Evolutionary conservation across 2,329 filamentous ascomycete species (phyloP).

Genomic region (Tolypocladium album): DNA sequence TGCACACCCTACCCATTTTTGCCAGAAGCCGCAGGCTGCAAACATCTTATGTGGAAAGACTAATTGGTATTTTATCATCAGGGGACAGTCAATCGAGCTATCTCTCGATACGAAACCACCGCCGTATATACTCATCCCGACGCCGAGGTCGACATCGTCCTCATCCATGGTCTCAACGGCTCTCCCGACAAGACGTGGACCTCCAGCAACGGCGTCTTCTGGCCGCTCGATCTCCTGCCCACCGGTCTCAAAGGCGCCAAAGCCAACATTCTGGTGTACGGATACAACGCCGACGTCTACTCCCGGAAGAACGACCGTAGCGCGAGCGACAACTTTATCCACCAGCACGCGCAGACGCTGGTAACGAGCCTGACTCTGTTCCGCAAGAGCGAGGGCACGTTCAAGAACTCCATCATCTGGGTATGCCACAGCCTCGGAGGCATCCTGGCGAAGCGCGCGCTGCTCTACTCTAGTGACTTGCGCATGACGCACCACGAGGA

Average conservation of each 20-base stretch:
- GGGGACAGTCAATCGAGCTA: conserved; percentile 23
- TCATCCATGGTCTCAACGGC: conserved; percentile 63
- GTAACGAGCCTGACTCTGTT: conserved; percentile 52
- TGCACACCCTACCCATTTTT: not conserved
- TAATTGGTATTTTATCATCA: conserved; percentile 12
- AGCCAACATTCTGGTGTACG: conserved; percentile 60
- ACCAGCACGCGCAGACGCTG: conserved; percentile 61
- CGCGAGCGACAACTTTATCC: conserved; percentile 55
- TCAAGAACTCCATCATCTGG: conserved; percentile 61
- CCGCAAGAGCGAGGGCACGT: conserved; percentile 45
- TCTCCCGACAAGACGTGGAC: conserved; percentile 54
- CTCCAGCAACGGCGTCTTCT: conserved; percentile 47
- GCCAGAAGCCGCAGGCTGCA: not conserved
- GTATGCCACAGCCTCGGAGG: conserved; percentile 66
- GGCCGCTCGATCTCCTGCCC: conserved; percentile 59
- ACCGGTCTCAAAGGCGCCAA: conserved; percentile 42
- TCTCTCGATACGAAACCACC: conserved; percentile 44
- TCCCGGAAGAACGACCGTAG: conserved; percentile 36
- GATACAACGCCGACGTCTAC: conserved; percentile 61
- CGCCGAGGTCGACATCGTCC: conserved; percentile 53
- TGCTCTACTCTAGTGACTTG: conserved; percentile 56
- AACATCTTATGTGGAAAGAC: not conserved
- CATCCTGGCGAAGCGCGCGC: conserved; percentile 58
- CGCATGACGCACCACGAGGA: conserved; percentile 49
- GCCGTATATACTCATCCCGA: conserved; percentile 48